Conservation (phyloP, 139 green algal species). For the Volvox africanus region DNA sequence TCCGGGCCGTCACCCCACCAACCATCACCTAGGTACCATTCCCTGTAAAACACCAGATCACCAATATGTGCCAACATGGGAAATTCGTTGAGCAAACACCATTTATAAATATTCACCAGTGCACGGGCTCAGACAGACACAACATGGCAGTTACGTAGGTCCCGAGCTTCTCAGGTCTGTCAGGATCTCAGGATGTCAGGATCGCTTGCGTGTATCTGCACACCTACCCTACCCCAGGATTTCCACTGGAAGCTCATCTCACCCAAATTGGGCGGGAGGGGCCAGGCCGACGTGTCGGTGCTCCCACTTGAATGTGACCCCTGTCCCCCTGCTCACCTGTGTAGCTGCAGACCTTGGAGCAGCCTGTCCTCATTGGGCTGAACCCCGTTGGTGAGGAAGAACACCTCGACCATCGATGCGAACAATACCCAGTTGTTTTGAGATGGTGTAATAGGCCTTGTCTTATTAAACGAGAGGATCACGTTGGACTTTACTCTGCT, state of each 20-base stretch:
- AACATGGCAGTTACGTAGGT: neutral
- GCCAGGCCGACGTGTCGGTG: no score
- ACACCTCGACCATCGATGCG: neutral
- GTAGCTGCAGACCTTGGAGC: neutral
- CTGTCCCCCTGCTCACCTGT: neutral
- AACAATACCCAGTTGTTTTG: slow-evolving; percentile 5
- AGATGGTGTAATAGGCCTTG: neutral
- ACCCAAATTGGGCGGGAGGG: no score
- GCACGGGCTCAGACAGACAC: neutral
- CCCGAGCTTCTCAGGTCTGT: neutral
- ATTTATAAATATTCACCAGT: neutral
- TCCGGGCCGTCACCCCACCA: neutral
- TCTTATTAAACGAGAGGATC: neutral
- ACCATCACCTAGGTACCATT: slow-evolving; percentile 9
- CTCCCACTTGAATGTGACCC: no score
- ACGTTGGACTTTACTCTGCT: neutral
- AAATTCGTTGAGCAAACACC: neutral
- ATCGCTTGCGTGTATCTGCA: neutral
- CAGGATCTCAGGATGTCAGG: neutral
- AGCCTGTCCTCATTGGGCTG: neutral
- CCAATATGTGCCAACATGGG: neutral
- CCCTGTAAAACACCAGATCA: neutral
- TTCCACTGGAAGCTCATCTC: no score
- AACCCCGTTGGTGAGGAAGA: neutral
- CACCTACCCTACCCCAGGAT: no score